Conservation (phyloP, 148 eudicot species). For the Agrostemma githago region DNA sequence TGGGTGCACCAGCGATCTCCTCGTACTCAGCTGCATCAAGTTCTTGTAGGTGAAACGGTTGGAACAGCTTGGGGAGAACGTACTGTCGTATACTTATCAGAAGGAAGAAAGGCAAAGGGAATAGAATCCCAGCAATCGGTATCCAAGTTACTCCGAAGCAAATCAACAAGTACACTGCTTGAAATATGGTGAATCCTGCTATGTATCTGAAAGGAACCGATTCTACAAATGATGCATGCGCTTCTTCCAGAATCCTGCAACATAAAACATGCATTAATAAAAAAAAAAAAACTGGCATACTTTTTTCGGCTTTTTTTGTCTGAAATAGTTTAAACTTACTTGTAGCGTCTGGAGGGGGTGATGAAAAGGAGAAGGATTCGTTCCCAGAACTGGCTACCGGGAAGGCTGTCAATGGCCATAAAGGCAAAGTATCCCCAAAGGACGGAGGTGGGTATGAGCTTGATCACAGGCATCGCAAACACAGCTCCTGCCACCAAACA, state of each 20-base stretch:
- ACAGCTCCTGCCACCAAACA: slow-evolving; percentile 48
- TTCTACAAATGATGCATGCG: slow-evolving; percentile 72
- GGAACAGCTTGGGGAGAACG: slow-evolving; percentile 58
- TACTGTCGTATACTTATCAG: slow-evolving; percentile 54
- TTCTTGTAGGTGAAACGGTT: slow-evolving; percentile 46
- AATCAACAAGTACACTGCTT: slow-evolving; percentile 43
- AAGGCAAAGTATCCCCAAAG: slow-evolving; percentile 92
- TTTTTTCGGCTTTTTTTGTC: too few relatives aligned
- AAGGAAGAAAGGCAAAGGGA: slow-evolving; percentile 70
- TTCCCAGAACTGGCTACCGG: slow-evolving; percentile 88
- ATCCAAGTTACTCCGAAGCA: slow-evolving; percentile 88
- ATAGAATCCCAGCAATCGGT: slow-evolving; percentile 67
- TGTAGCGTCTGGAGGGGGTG: slow-evolving; percentile 60
- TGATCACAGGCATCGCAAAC: slow-evolving; percentile 64
- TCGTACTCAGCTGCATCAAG: slow-evolving; percentile 80
- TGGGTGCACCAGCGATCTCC: slow-evolving; percentile 46
- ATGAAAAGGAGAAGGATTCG: slow-evolving; percentile 62
- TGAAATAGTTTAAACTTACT: slow-evolving; percentile 34
- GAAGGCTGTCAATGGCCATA: slow-evolving; percentile 85
- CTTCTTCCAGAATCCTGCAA: slow-evolving; percentile 57
- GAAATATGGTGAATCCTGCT: slow-evolving; percentile 51
- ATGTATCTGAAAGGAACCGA: slow-evolving; percentile 64
- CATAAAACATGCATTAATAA: neutral
- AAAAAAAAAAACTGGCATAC: too few relatives aligned
- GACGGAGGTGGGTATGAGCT: slow-evolving; percentile 73